Percentiles rank a stretch among this genome's conserved stretches.
Evolutionary conservation across 2,329 filamentous ascomycete species (phyloP).

Genomic region (Hypoxylon sp.): DNA sequence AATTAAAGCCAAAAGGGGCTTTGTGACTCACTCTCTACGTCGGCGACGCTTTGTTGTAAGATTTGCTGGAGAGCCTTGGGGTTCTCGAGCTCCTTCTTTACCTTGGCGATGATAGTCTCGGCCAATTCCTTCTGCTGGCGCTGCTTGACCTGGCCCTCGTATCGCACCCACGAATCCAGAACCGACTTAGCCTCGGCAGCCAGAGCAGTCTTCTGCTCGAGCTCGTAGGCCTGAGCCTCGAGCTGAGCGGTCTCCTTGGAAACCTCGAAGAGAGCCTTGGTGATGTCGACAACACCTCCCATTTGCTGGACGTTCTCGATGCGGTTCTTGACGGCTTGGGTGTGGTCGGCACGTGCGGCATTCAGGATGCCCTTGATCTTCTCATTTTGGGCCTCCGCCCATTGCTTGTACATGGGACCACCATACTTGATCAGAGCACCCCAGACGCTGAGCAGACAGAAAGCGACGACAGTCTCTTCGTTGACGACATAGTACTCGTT

Average conservation of each 20-base stretch:
- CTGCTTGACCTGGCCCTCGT: conserved; percentile 98
- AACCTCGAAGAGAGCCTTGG: conserved; percentile 96
- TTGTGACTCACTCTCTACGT: conserved; percentile 86
- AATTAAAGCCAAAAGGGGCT: neutral
- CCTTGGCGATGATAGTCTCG: conserved; percentile 93
- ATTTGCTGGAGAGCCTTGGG: conserved; percentile 98
- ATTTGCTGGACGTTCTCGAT: conserved; percentile 97
- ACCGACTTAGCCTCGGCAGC: conserved; percentile 94
- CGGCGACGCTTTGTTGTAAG: conserved; percentile 93
- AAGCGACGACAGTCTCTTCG: conserved; percentile 95
- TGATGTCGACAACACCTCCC: conserved; percentile 93
- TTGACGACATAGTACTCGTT: conserved; percentile 99
- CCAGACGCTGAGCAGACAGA: conserved; percentile 95
- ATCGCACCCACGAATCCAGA: conserved; percentile 98
- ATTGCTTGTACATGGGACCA: conserved; percentile 91
- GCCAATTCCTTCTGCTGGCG: conserved; percentile 98
- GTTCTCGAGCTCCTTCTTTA: conserved; percentile 98
- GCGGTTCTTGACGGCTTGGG: conserved; percentile 91
- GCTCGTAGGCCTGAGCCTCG: conserved; percentile 95
- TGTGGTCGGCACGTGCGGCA: conserved; percentile 93
- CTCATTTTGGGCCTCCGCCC: conserved; percentile 88
- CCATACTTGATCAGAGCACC: conserved; percentile 92
- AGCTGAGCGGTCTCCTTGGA: conserved; percentile 99
- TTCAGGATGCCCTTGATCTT: conserved; percentile 98
- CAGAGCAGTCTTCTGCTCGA: conserved; percentile 95